Conservation (phyloP, 352 stramenopile species). For the Achlya hypogyna region DNA sequence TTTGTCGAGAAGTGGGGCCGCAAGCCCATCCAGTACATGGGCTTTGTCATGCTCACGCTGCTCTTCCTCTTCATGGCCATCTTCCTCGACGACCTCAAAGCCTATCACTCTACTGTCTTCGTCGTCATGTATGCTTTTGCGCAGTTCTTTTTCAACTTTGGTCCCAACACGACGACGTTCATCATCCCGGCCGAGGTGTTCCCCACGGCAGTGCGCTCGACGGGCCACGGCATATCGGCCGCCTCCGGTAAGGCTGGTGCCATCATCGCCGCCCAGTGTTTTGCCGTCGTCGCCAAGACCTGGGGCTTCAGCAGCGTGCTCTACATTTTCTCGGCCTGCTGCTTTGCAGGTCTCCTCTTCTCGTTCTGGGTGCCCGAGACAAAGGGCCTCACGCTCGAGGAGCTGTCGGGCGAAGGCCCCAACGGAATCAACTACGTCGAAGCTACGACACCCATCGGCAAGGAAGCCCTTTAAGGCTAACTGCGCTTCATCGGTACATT, state of each 20-base stretch:
- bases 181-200: slow-evolving; percentile 80
- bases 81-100: slow-evolving; percentile 37
- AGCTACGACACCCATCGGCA: neutral
- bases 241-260: slow-evolving; percentile 65
- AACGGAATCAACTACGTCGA: slow-evolving; percentile 10
- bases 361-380: slow-evolving; percentile 47
- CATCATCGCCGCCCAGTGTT: slow-evolving; percentile 39
- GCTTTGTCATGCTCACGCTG: slow-evolving; percentile 35
- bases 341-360: slow-evolving; percentile 37
- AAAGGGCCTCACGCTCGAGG: slow-evolving; percentile 41
- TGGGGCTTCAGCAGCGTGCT: slow-evolving; percentile 39
- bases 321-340: slow-evolving; percentile 39
- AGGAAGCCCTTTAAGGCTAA: too few species aligned
- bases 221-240: slow-evolving; percentile 74
- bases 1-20: slow-evolving; percentile 43
- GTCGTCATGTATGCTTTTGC: slow-evolving; percentile 44
- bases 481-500: too few species aligned
- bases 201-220: slow-evolving; percentile 67
- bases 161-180: slow-evolving; percentile 74
- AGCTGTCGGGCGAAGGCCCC: slow-evolving; percentile 22
- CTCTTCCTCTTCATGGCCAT: slow-evolving; percentile 42
- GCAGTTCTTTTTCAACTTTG: slow-evolving; percentile 62
- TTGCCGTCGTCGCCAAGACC: slow-evolving; percentile 35
- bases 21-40: slow-evolving; percentile 54
- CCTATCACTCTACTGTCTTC: slow-evolving; percentile 28